These are phyloP conservation scores for Cutaneotrichosporon cutaneum DNA, from an alignment of 1,284 basidiomycete genomes.

Conservation along the genomic window DNA sequence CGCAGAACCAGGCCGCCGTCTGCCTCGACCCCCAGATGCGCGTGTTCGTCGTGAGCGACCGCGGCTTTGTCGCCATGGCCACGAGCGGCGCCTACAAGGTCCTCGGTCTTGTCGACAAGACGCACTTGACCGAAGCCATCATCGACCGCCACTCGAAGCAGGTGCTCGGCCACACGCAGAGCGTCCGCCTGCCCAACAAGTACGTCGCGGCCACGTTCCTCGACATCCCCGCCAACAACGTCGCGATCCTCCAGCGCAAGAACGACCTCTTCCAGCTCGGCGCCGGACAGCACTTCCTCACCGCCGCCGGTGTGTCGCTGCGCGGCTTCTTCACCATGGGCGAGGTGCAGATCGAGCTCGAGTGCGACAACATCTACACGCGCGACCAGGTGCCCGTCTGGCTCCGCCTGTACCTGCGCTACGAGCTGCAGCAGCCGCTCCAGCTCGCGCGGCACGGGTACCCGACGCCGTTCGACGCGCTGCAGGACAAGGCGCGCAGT, in stretches of 20 bases:
- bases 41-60: conserved; percentile 22
- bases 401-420: conserved; percentile 24
- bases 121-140: conserved; percentile 16
- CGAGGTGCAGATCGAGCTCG: conserved; percentile 25
- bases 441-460: conserved; percentile 22
- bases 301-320: conserved; percentile 12
- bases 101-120: conserved; percentile 25
- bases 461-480: conserved; percentile 22
- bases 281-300: conserved; percentile 25
- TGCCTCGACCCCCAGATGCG: conserved; percentile 24
- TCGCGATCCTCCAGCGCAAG: conserved; percentile 22
- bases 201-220: conserved; percentile 24
- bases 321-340: conserved; percentile 19
- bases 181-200: conserved; percentile 15
- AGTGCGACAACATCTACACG: conserved; percentile 22
- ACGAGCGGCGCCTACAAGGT: conserved; percentile 20
- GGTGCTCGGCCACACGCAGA: conserved; percentile 19
- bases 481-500: conserved; percentile 26
- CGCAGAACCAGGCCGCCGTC: conserved; percentile 25
- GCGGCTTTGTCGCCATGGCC: conserved; percentile 25
- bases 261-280: conserved; percentile 20
- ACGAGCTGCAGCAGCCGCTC: conserved; percentile 18
- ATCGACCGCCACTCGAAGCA: conserved; percentile 14
- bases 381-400: conserved; percentile 25
- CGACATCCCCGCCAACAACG: conserved; percentile 23